Conservation (phyloP, 2,329 filamentous ascomycete genomes). For the Cytospora piceae region DNA sequence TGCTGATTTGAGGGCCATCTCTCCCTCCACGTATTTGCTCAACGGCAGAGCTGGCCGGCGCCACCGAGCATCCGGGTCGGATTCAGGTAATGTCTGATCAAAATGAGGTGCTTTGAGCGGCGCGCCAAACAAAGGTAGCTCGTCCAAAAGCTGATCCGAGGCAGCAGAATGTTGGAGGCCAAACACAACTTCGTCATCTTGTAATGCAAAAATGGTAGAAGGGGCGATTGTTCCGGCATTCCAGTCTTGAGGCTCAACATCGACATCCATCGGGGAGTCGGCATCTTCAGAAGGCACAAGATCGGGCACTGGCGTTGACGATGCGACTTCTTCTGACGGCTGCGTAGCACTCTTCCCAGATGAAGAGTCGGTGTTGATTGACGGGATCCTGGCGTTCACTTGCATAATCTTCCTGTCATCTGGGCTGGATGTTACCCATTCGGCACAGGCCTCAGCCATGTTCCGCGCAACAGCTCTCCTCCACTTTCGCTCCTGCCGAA, state of each 20-base stretch:
- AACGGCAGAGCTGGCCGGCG: slow-evolving; percentile 78
- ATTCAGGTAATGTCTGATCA: slow-evolving; percentile 60
- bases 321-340: slow-evolving; percentile 35
- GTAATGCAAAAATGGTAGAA: slow-evolving; percentile 81
- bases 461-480: slow-evolving; percentile 81
- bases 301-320: slow-evolving; percentile 65
- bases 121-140: slow-evolving; percentile 79
- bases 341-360: slow-evolving; percentile 2
- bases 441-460: slow-evolving; percentile 79
- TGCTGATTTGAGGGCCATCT: slow-evolving; percentile 70
- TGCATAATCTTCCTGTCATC: slow-evolving; percentile 71
- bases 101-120: slow-evolving; percentile 62
- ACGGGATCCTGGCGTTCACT: slow-evolving; percentile 60
- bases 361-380: slow-evolving; percentile 32
- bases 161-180: slow-evolving; percentile 73
- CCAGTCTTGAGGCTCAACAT: slow-evolving; percentile 42
- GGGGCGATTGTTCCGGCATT: slow-evolving; percentile 61
- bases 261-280: slow-evolving; percentile 56
- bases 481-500: slow-evolving; percentile 92
- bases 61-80: slow-evolving; percentile 73
- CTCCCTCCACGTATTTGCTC: slow-evolving; percentile 84
- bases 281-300: slow-evolving; percentile 66
- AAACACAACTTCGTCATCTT: slow-evolving; percentile 81
- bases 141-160: slow-evolving; percentile 75
- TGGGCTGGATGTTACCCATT: slow-evolving; percentile 71